These are phyloP conservation scores for Sporothrix globosa DNA, from an alignment of 2,329 filamentous ascomycete species.

Conservation along the genomic window DNA sequence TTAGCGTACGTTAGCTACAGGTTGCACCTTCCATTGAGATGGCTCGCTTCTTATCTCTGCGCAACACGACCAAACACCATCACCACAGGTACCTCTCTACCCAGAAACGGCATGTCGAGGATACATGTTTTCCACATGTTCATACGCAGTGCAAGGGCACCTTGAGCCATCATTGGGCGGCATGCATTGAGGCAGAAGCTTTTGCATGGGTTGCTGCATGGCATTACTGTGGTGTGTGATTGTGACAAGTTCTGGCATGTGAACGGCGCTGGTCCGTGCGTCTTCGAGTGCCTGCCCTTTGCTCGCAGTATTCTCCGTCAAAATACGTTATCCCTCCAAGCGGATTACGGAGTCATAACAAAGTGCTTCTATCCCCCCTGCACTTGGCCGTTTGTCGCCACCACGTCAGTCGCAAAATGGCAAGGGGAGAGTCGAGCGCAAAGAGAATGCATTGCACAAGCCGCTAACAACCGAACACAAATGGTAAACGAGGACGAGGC, in stretches of 20 bases:
- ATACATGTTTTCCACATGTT: conserved; percentile 8
- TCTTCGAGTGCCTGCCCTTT: not conserved
- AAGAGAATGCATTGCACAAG: not conserved
- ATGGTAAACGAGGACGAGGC: not conserved
- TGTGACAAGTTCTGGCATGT: conserved; percentile 26
- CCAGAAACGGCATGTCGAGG: conserved; percentile 7
- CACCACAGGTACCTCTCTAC: not conserved
- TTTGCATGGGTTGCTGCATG: not conserved
- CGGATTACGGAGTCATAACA: not conserved
- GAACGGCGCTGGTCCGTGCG: conserved; percentile 31
- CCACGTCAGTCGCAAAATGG: conserved; percentile 12
- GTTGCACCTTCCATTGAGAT: not conserved
- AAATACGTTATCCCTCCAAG: conserved; percentile 18
- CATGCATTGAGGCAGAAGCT: not conserved
- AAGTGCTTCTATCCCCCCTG: conserved; percentile 5
- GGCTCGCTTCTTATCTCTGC: conserved; percentile 1
- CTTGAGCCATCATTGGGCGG: not conserved
- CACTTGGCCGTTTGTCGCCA: conserved; percentile 15
- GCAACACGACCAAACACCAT: not conserved
- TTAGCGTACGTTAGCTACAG: not conserved
- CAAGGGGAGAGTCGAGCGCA: not conserved
- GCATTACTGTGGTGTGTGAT: not conserved
- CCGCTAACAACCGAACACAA: not conserved
- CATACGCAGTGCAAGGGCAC: not conserved
- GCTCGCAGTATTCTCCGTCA: conserved; percentile 29